Conservation (phyloP, 805 yeast species). For the Schwanniomyces sp. region DNA sequence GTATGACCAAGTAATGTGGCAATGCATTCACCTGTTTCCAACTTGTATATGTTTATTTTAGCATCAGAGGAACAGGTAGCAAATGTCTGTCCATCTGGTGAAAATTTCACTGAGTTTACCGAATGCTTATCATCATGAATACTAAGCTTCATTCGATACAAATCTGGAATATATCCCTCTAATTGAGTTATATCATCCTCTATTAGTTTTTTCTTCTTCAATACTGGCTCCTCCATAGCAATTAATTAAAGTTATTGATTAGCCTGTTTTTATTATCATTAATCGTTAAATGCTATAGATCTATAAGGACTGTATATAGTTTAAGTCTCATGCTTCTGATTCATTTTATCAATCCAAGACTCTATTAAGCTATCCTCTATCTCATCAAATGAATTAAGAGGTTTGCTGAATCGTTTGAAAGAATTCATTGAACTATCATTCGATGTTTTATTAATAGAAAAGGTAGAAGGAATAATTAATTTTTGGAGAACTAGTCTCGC, state of each 20-base stretch:
- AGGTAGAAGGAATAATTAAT: conserved; percentile 34
- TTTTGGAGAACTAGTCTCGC: conserved; percentile 23
- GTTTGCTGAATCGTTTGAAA: conserved; percentile 7
- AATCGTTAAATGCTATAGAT: neutral
- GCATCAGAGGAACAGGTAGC: conserved; percentile 51
- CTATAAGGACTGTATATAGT: neutral
- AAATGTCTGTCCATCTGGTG: conserved; percentile 57
- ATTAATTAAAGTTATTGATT: neutral
- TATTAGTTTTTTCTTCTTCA: conserved; percentile 1
- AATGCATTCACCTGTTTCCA: conserved; percentile 25
- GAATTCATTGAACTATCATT: conserved; percentile 6
- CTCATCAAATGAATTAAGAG: conserved; percentile 30
- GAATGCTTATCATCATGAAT: conserved; percentile 5
- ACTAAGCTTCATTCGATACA: conserved; percentile 3
- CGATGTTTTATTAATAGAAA: conserved; percentile 5
- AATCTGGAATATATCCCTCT: neutral
- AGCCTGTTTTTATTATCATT: neutral
- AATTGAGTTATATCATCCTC: neutral
- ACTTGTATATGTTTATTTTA: conserved; percentile 22
- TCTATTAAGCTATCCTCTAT: conserved; percentile 40
- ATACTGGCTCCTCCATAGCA: conserved; percentile 3
- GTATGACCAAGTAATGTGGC: conserved; percentile 56
- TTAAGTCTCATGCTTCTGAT: conserved; percentile 1
- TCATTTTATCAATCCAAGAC: conserved; percentile 43
- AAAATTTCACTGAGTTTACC: conserved; percentile 51